Conservation (phyloP, 1,139 yeast genomes). For the Geotrichum armillariae region DNA sequence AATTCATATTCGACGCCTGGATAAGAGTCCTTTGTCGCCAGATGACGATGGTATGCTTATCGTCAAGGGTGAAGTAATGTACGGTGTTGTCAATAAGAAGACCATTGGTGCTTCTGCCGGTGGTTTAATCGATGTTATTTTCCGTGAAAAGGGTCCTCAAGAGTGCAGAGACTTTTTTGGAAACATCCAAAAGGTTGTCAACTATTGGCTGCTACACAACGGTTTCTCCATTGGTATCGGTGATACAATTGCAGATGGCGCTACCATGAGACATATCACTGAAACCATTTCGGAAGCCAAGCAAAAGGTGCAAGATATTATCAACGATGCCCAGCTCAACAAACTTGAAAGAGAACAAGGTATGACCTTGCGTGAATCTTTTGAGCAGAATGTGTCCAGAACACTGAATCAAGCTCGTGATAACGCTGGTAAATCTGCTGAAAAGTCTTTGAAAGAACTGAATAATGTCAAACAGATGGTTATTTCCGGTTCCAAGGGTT, state of each 20-base stretch:
- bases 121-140: constrained; percentile 94
- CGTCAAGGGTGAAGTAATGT: constrained; percentile 89
- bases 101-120: constrained; percentile 99
- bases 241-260: constrained; percentile 98
- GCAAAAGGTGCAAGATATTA: constrained; percentile 88
- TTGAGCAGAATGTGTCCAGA: constrained; percentile 95
- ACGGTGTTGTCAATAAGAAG: constrained; percentile 96
- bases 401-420: constrained; percentile 98
- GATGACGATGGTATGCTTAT: constrained; percentile 91
- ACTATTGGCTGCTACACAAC: constrained; percentile 93
- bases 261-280: constrained; percentile 90
- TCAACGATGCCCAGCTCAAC: constrained; percentile 87
- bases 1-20: constrained; percentile 89
- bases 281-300: constrained; percentile 92
- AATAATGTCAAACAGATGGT: constrained; percentile 99
- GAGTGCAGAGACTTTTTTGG: constrained; percentile 90
- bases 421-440: constrained; percentile 98
- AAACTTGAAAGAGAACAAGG: constrained; percentile 94
- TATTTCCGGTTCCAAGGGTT: constrained; percentile 98
- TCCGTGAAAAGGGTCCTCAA: constrained; percentile 95
- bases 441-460: constrained; percentile 87
- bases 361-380: constrained; percentile 98
- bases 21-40: constrained; percentile 83
- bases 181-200: constrained; percentile 90
- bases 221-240: constrained; percentile 99